Percentiles rank a stretch among this genome's conserved stretches.
phyloP scores from a whole-genome alignment of 345 rosid genomes.

The Camelina laxa region DNA sequence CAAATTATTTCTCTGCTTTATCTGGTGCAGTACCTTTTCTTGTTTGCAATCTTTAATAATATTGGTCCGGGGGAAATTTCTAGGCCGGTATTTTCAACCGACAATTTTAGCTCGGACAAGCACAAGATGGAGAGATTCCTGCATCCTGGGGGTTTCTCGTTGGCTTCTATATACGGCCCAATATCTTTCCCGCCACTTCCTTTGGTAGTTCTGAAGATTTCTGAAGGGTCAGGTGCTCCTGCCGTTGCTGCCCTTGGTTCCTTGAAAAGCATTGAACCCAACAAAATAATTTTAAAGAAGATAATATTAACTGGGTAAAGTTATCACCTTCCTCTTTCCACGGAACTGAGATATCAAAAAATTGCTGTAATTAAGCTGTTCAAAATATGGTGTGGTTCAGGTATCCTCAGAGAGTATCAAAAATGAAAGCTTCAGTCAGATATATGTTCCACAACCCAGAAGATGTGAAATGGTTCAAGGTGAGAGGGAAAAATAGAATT shows the following conservation, averaged over 20 bases:
- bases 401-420: constrained; percentile 91
- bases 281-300: constrained; percentile 81
- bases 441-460: constrained; percentile 95
- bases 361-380: constrained; percentile 12
- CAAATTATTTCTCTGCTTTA: constrained; percentile 6
- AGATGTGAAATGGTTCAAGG: constrained; percentile 98
- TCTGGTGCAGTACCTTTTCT: constrained; percentile 9
- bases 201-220: constrained; percentile 71
- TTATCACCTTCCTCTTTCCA: constrained; percentile 12
- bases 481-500: constrained; percentile 30
- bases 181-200: constrained; percentile 87
- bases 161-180: constrained; percentile 89
- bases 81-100: constrained; percentile 91
- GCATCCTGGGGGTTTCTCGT: constrained; percentile 74
- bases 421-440: constrained; percentile 77
- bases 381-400: constrained; percentile 52
- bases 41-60: constrained; percentile 19
- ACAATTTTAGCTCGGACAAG: constrained; percentile 78
- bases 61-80: neutral
- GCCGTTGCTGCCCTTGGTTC: constrained; percentile 90
- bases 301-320: constrained; percentile 91
- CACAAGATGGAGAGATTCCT: constrained; percentile 98
- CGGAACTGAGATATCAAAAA: too few species aligned
- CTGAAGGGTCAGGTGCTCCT: constrained; percentile 53
- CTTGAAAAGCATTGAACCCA: constrained; percentile 79